These are phyloP conservation scores for Haplosporangium gracile DNA, from an alignment of 192 early-diverging fungal genomes.

Conservation along the genomic window DNA sequence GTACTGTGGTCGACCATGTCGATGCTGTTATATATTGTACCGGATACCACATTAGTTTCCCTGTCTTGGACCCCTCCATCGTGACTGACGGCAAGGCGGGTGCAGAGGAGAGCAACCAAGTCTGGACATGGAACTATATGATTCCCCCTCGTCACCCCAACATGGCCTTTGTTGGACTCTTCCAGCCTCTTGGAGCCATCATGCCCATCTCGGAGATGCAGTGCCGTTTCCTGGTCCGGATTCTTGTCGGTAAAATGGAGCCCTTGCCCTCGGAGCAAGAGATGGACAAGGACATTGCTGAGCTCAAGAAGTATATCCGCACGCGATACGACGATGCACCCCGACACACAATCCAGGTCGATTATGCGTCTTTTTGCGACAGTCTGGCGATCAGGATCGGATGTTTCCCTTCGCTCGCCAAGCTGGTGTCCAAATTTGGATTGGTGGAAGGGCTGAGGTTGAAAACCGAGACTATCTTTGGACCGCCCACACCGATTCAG, in stretches of 20 bases:
- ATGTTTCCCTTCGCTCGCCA: conserved; percentile 58
- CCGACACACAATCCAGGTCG: conserved; percentile 68
- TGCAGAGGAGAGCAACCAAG: conserved; percentile 59
- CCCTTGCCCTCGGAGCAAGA: conserved; percentile 53
- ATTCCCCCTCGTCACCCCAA: conserved; percentile 64
- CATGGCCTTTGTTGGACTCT: conserved; percentile 71
- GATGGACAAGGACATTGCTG: conserved; percentile 62
- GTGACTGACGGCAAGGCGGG: conserved; percentile 45
- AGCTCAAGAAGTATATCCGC: conserved; percentile 27
- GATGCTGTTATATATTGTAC: conserved; percentile 75
- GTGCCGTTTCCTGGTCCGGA: conserved; percentile 61
- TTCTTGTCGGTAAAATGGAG: conserved; percentile 48
- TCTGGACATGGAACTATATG: conserved; percentile 71
- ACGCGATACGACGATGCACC: conserved; percentile 43
- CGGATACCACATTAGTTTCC: conserved; percentile 68
- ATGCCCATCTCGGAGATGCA: conserved; percentile 72
- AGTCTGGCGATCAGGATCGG: conserved; percentile 59
- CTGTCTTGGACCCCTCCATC: conserved; percentile 62
- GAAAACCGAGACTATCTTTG: conserved; percentile 36
- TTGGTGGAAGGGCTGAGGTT: conserved; percentile 16
- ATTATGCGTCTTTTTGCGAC: conserved; percentile 62
- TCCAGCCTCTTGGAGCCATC: conserved; percentile 66
- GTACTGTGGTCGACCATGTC: conserved; percentile 60
- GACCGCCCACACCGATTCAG: conserved; percentile 35
- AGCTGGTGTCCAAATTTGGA: conserved; percentile 45